These are phyloP conservation scores for Xylaria castorea DNA, from an alignment of 495 filamentous ascomycete species.

Conservation along the genomic window DNA sequence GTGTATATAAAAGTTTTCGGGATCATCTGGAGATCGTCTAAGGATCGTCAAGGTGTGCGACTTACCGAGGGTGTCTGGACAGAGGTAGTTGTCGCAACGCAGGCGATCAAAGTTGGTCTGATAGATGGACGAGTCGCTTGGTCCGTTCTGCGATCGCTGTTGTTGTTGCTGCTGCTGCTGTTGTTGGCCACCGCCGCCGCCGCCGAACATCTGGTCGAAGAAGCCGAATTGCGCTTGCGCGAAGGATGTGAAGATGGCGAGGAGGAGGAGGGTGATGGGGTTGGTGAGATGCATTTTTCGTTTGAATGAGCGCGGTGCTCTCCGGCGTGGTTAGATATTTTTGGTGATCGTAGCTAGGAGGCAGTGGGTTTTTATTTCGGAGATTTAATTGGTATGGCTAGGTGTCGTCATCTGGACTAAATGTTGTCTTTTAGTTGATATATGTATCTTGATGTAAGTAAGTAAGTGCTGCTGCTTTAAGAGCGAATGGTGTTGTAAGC, in stretches of 20 bases:
- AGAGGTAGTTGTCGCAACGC: slow-evolving; percentile 88
- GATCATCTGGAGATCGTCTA: neutral
- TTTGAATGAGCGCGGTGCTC: neutral
- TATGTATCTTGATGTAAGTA: neutral
- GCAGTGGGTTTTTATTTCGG: no score
- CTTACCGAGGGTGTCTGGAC: slow-evolving; percentile 77
- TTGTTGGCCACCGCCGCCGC: slow-evolving; percentile 39
- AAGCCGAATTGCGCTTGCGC: slow-evolving; percentile 76
- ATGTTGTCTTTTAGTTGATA: neutral
- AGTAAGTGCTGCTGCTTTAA: no score
- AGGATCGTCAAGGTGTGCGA: no score
- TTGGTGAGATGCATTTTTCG: slow-evolving; percentile 29
- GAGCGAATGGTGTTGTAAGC: neutral
- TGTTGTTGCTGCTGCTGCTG: slow-evolving; percentile 53
- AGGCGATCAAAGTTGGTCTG: slow-evolving; percentile 71
- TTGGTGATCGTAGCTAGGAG: neutral
- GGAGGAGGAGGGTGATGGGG: slow-evolving; percentile 43
- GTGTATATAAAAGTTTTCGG: neutral
- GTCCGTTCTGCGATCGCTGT: slow-evolving; percentile 71
- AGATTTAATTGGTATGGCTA: neutral
- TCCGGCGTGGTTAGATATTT: no score
- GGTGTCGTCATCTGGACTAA: slow-evolving; percentile 1
- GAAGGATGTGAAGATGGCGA: slow-evolving; percentile 37
- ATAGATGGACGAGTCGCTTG: slow-evolving; percentile 80
- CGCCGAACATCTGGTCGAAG: slow-evolving; percentile 81